phyloP scores from a whole-genome alignment of 2,329 filamentous ascomycete genomes.

The Phaeoacremonium minimum region DNA sequence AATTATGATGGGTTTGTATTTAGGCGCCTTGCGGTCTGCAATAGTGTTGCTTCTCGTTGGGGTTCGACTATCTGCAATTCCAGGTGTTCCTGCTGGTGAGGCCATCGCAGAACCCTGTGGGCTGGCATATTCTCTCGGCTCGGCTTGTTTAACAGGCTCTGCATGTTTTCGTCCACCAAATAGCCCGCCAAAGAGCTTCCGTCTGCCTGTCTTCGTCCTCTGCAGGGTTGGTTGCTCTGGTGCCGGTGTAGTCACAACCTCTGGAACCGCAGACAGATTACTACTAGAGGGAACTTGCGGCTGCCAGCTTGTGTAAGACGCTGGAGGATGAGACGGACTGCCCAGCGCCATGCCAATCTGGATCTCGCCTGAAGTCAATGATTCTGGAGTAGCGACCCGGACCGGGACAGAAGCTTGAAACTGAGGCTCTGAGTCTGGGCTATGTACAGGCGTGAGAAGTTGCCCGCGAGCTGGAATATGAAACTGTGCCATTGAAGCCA shows the following conservation, averaged over 20 bases:
- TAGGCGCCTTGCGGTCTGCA: conserved; percentile 23
- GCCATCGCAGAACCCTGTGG: conserved; percentile 9
- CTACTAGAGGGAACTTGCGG: conserved; percentile 12
- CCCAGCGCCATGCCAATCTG: conserved; percentile 72
- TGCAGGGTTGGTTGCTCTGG: conserved; percentile 14
- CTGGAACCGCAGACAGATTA: too few species aligned
- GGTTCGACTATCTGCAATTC: conserved; percentile 7
- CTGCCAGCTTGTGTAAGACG: conserved; percentile 19
- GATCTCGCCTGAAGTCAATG: conserved; percentile 35
- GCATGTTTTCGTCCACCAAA: conserved; percentile 40
- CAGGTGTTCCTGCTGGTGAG: conserved; percentile 3
- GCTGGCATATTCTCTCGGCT: conserved; percentile 13
- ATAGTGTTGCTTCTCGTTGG: conserved; percentile 31
- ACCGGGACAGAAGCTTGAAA: conserved; percentile 25
- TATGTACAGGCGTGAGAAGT: conserved; percentile 37
- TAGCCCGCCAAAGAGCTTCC: conserved; percentile 54
- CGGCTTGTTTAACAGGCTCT: conserved; percentile 17
- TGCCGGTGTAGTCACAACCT: conserved; percentile 4
- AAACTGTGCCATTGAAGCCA: conserved; percentile 24
- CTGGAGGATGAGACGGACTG: conserved; percentile 52
- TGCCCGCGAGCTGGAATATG: conserved; percentile 35
- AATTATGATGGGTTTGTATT: conserved; percentile 37
- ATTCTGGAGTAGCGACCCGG: conserved; percentile 37
- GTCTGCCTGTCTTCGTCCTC: conserved; percentile 49
- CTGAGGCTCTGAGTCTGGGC: conserved; percentile 26